A percentile compares a stretch with the other conserved stretches of the same genome.
These are phyloP conservation scores for Aureobasidium leucospermi DNA, from an alignment of 2,329 filamentous ascomycete genomes.

Conservation along the genomic window DNA sequence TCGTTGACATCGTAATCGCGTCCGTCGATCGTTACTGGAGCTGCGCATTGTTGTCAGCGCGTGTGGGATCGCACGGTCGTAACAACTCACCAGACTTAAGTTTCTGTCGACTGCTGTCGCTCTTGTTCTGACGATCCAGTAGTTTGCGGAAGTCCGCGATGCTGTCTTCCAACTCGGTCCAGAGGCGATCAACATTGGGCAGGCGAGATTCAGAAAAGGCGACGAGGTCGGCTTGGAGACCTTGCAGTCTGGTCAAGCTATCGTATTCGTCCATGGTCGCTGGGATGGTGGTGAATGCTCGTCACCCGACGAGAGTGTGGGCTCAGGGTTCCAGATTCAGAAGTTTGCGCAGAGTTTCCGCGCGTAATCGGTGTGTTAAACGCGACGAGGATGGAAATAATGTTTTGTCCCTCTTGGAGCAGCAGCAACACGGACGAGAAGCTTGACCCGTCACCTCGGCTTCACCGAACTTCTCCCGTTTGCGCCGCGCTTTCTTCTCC, in stretches of 20 bases:
- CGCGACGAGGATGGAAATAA: background rate
- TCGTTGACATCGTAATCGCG: constrained; percentile 75
- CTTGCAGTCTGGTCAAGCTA: constrained; percentile 69
- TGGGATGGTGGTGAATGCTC: constrained; percentile 10
- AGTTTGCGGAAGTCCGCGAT: constrained; percentile 61
- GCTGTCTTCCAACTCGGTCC: constrained; percentile 57
- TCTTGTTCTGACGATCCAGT: constrained; percentile 68
- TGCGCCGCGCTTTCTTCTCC: background rate
- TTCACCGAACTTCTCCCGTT: constrained; percentile 4
- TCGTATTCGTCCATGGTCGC: constrained; percentile 62
- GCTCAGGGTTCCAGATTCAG: background rate
- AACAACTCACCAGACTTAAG: constrained; percentile 56
- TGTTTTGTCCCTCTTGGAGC: background rate
- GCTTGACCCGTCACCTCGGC: constrained; percentile 6
- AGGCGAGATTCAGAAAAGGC: constrained; percentile 66
- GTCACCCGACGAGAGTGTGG: constrained; percentile 2
- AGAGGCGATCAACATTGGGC: constrained; percentile 61
- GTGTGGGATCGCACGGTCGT: constrained; percentile 5
- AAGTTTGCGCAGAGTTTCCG: background rate
- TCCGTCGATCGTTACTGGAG: constrained; percentile 66
- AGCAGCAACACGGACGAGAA: constrained; percentile 11
- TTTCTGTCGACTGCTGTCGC: constrained; percentile 63
- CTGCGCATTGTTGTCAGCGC: constrained; percentile 38
- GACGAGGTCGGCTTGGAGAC: constrained; percentile 77
- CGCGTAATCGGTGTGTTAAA: background rate